These are phyloP conservation scores for Bipolaris victoriae DNA, from an alignment of 2,329 filamentous ascomycete species.

Conservation along the genomic window DNA sequence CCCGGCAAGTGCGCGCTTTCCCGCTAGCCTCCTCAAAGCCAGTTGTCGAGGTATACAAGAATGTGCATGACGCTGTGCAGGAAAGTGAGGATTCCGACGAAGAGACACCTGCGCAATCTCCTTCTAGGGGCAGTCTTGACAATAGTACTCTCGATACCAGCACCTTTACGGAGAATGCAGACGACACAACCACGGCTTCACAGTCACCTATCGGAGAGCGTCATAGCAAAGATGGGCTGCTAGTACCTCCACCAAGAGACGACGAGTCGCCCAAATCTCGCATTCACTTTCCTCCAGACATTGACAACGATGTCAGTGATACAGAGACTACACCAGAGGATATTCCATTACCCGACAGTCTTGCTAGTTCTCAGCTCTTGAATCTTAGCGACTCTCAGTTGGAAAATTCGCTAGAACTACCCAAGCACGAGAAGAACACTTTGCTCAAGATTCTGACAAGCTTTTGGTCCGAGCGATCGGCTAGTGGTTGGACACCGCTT, in stretches of 20 bases:
- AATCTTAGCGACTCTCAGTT: slow-evolving; percentile 61
- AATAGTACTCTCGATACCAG: slow-evolving; percentile 48
- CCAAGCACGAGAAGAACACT: slow-evolving; percentile 90
- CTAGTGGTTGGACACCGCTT: slow-evolving; percentile 88
- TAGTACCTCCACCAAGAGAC: slow-evolving; percentile 27
- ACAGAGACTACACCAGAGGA: slow-evolving; percentile 75
- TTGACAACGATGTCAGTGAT: slow-evolving; percentile 65
- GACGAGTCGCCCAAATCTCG: slow-evolving; percentile 35
- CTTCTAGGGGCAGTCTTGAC: slow-evolving; percentile 42
- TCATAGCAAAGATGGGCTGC: slow-evolving; percentile 21
- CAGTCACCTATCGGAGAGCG: slow-evolving; percentile 46
- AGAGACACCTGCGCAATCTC: slow-evolving; percentile 54
- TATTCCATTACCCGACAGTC: slow-evolving; percentile 67
- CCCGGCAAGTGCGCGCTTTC: slow-evolving; percentile 78
- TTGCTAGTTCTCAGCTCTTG: slow-evolving; percentile 58
- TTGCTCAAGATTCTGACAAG: slow-evolving; percentile 95
- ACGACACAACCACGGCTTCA: slow-evolving; percentile 36
- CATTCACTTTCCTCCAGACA: slow-evolving; percentile 58
- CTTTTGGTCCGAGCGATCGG: slow-evolving; percentile 97
- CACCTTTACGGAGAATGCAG: slow-evolving; percentile 42
- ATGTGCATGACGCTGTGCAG: slow-evolving; percentile 90
- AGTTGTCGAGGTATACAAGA: slow-evolving; percentile 93
- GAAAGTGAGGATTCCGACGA: slow-evolving; percentile 74
- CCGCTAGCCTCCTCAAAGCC: slow-evolving; percentile 93
- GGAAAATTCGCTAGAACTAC: slow-evolving; percentile 73